A percentile compares a stretch with the other conserved stretches of the same genome.
Conservation (phyloP, 305 asterid genomes). For the Andrographis paniculata region DNA sequence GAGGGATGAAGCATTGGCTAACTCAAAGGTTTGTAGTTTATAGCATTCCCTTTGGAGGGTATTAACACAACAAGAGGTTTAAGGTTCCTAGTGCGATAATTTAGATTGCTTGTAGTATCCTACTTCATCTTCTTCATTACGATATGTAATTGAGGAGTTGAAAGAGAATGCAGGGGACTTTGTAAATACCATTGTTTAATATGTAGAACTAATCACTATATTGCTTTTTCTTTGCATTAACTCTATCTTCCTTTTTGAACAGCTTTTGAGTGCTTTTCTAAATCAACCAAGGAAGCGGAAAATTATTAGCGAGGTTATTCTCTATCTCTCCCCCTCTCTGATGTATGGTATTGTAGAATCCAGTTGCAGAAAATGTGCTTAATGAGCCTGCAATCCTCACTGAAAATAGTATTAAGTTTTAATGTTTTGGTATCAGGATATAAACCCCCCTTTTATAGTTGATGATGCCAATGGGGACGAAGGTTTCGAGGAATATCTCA, state of each 20-base stretch:
- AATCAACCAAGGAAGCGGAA: constrained; percentile 51
- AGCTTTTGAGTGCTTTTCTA: constrained; percentile 55
- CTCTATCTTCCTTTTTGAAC: constrained; percentile 14
- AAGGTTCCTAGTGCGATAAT: background rate
- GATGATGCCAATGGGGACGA: constrained; percentile 34
- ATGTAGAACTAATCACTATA: background rate
- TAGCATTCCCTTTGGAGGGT: constrained; percentile 16
- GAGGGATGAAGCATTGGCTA: constrained; percentile 45
- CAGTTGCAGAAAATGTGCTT: no score
- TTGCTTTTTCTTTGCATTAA: background rate
- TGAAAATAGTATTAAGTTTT: constrained; percentile 6
- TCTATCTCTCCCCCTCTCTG: constrained; percentile 13
- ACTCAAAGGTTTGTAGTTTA: constrained; percentile 52
- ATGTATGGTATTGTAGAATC: background rate
- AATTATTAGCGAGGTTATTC: constrained; percentile 37
- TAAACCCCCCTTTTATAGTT: constrained; percentile 52
- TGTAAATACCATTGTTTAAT: constrained; percentile 1
- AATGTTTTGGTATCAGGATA: constrained; percentile 31
- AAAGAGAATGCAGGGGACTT: background rate
- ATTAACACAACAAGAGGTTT: constrained; percentile 2
- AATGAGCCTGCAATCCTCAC: background rate
- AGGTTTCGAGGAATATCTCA: constrained; percentile 16
- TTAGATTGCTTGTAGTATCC: constrained; percentile 10
- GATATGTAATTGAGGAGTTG: constrained; percentile 7
- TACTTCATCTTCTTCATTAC: background rate